Evolutionary conservation across 495 filamentous ascomycete genomes (phyloP).

Genomic region (Daldinia caldariorum): DNA sequence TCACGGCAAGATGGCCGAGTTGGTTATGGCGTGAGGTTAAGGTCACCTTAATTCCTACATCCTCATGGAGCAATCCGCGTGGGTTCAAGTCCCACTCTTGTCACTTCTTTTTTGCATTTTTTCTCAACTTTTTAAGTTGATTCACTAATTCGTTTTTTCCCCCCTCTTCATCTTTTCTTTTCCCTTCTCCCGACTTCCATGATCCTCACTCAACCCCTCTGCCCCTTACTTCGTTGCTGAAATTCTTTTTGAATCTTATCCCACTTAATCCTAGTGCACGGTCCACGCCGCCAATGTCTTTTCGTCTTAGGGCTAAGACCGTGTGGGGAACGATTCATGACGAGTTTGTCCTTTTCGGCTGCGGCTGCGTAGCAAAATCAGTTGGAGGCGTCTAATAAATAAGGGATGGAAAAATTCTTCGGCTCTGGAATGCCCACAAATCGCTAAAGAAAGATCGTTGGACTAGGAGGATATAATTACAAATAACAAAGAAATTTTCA

Average conservation of each 20-base stretch:
- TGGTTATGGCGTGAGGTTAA: slow-evolving; percentile 59
- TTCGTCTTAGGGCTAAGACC: not conserved
- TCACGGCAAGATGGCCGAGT: slow-evolving; percentile 55
- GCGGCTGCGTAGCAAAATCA: not conserved
- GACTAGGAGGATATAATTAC: not conserved
- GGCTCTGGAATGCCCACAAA: not conserved
- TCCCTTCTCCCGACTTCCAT: not conserved
- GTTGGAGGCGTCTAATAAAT: not conserved
- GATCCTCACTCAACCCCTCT: too few relatives aligned
- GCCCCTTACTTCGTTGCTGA: too few relatives aligned
- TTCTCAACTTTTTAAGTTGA: not conserved
- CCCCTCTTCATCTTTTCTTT: not conserved
- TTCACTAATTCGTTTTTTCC: not conserved
- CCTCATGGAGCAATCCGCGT: slow-evolving; percentile 54
- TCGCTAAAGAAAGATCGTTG: too few relatives aligned
- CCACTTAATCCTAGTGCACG: slow-evolving; percentile 1
- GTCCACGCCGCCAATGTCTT: not conserved
- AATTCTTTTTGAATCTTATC: not conserved
- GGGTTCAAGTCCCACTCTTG: slow-evolving; percentile 58
- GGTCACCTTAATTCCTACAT: slow-evolving; percentile 48
- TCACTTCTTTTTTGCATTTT: slow-evolving; percentile 37
- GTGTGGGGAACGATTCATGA: not conserved
- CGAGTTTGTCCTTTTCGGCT: not conserved
- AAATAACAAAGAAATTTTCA: not conserved
- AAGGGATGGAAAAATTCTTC: not conserved